Conservation (phyloP, 768 basidiomycete genomes). For the Phlebiopsis gigantea region DNA sequence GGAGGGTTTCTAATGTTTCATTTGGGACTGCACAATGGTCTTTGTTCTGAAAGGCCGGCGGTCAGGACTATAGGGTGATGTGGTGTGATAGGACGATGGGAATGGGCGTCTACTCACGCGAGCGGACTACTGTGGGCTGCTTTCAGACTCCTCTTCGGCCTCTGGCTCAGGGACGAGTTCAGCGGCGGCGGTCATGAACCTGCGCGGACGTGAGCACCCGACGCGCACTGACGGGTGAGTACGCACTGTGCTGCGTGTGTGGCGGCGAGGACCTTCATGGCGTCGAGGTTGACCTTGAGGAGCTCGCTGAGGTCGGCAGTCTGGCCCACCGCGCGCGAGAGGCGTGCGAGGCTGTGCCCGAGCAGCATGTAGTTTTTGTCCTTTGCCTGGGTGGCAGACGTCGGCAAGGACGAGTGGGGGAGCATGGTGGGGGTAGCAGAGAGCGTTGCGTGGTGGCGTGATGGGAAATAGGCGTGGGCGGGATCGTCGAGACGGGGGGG, state of each 20-base stretch:
- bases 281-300: slow-evolving; percentile 68
- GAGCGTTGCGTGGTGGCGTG: slow-evolving; percentile 1
- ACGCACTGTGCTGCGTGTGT: slow-evolving; percentile 79
- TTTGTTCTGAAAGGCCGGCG: no score
- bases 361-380: slow-evolving; percentile 78
- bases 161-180: slow-evolving; percentile 32
- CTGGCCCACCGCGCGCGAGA: slow-evolving; percentile 62
- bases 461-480: slow-evolving; percentile 2
- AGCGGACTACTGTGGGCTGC: not conserved
- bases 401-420: slow-evolving; percentile 28
- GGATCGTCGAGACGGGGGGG: not conserved
- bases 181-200: slow-evolving; percentile 48
- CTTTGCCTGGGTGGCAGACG: slow-evolving; percentile 71
- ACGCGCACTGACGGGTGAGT: not conserved
- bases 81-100: no score
- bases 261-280: slow-evolving; percentile 76
- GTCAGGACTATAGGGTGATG: no score
- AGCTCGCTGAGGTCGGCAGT: slow-evolving; percentile 76
- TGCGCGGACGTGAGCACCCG: slow-evolving; percentile 14
- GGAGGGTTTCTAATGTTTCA: no score
- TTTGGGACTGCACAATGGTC: no score
- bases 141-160: not conserved
- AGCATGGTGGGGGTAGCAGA: slow-evolving; percentile 16
- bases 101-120: no score
- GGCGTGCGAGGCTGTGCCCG: slow-evolving; percentile 58